A percentile compares a stretch with the other conserved stretches of the same genome.
Conservation (phyloP, 2,329 filamentous ascomycete genomes). For the Blastomyces emzantsi region DNA sequence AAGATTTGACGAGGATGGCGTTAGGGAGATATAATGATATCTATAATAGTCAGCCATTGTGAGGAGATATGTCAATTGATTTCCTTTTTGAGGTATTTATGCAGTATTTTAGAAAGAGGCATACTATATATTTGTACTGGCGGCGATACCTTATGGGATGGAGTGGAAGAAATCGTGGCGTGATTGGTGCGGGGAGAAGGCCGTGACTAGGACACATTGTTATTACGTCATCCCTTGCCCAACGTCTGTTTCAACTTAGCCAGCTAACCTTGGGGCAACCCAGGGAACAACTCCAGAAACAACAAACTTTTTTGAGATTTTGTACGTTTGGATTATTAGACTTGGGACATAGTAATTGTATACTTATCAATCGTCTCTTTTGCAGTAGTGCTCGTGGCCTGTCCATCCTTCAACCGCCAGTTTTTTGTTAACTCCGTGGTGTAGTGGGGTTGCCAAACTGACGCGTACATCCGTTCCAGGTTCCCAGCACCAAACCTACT, state of each 20-base stretch:
- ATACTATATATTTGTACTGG: neutral
- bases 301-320: neutral
- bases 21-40: conserved; percentile 27
- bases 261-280: neutral
- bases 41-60: conserved; percentile 19
- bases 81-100: neutral
- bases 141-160: no score
- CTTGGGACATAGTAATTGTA: neutral
- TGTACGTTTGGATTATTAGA: neutral
- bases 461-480: neutral
- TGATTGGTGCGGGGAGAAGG: neutral
- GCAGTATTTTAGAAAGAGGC: neutral
- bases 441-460: neutral
- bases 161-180: neutral
- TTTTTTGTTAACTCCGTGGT: neutral
- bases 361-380: neutral
- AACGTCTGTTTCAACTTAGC: neutral
- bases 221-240: neutral
- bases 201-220: neutral
- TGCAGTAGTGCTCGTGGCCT: neutral
- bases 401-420: neutral
- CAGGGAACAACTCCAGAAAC: neutral
- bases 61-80: neutral
- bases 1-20: conserved; percentile 19
- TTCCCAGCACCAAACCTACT: no score